phyloP scores from a whole-genome alignment of 2,329 filamentous ascomycete genomes.

The Diaporthe amygdali region DNA sequence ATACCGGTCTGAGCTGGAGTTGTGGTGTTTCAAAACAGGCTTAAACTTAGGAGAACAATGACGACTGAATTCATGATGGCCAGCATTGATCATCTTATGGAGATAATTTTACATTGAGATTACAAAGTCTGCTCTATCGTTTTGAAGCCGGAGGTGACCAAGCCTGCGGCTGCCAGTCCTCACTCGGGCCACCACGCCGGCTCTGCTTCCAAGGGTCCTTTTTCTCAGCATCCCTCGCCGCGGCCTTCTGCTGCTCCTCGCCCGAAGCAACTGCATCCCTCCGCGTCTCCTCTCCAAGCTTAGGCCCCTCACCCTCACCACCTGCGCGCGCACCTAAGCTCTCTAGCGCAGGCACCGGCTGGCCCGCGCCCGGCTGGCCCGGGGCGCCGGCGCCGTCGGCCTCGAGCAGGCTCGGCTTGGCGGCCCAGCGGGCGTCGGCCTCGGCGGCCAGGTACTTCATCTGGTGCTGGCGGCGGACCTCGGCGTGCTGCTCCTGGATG shows the following conservation, averaged over 20 bases:
- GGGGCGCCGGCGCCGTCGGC: conserved; percentile 34
- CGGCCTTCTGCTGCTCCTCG: conserved; percentile 17
- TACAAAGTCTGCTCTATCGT: conserved; percentile 31
- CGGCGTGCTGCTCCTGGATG: conserved; percentile 60
- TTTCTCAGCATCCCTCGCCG: conserved; percentile 7
- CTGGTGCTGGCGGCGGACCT: conserved; percentile 56
- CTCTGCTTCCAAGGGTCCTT: conserved; percentile 65
- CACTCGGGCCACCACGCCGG: conserved; percentile 57
- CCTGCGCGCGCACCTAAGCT: conserved; percentile 20
- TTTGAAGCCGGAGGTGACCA: conserved; percentile 53
- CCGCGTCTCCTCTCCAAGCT: conserved; percentile 21
- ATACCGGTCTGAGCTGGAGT: neutral
- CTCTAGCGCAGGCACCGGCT: conserved; percentile 36
- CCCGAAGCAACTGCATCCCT: conserved; percentile 18
- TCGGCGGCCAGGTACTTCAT: conserved; percentile 63
- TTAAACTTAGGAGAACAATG: neutral
- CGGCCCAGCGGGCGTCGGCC: conserved; percentile 69
- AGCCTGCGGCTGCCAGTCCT: conserved; percentile 70
- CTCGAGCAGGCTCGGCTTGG: conserved; percentile 58
- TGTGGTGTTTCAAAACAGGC: neutral
- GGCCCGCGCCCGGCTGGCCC: conserved; percentile 27
- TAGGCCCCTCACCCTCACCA: conserved; percentile 24
- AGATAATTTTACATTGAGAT: neutral
- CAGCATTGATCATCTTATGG: neutral
- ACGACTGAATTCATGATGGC: neutral